phyloP scores from a whole-genome alignment of 2,329 filamentous ascomycete species.

The Cyphellophora europaea region DNA sequence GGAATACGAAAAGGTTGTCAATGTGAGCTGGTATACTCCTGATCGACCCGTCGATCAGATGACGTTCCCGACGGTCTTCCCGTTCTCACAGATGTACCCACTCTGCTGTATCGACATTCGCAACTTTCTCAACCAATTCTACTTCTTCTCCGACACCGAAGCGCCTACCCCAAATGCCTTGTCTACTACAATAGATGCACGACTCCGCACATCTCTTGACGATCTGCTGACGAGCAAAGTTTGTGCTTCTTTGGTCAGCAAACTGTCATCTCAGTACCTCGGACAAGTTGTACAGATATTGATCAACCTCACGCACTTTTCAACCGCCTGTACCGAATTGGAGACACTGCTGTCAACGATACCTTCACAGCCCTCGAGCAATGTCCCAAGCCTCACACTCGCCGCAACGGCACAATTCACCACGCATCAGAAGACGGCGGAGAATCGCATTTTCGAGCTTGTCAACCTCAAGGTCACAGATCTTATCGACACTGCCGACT shows the following conservation, averaged over 20 bases:
- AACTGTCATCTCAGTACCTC: conserved; percentile 82
- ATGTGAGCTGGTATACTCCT: conserved; percentile 90
- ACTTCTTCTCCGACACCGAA: conserved; percentile 95
- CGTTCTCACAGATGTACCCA: conserved; percentile 98
- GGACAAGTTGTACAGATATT: conserved; percentile 98
- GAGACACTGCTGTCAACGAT: conserved; percentile 79
- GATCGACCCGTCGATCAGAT: conserved; percentile 69
- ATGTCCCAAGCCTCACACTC: conserved; percentile 46
- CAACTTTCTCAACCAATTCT: conserved; percentile 96
- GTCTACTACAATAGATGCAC: conserved; percentile 73
- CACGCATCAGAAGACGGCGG: conserved; percentile 86
- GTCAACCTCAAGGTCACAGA: conserved; percentile 99
- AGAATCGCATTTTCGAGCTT: conserved; percentile 95
- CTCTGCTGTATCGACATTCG: conserved; percentile 96
- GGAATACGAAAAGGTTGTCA: conserved; percentile 92
- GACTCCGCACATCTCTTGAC: conserved; percentile 79
- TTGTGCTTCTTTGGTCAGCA: conserved; percentile 79
- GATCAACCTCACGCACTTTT: conserved; percentile 95
- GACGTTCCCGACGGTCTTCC: conserved; percentile 86
- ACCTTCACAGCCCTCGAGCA: conserved; percentile 59
- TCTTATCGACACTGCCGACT: conserved; percentile 91
- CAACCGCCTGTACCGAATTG: conserved; percentile 81
- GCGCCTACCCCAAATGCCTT: conserved; percentile 53
- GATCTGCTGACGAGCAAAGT: conserved; percentile 89
- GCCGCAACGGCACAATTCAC: conserved; percentile 75